Conservation (phyloP, 2,329 filamentous ascomycete species). For the Rutstroemia sydowiana region DNA sequence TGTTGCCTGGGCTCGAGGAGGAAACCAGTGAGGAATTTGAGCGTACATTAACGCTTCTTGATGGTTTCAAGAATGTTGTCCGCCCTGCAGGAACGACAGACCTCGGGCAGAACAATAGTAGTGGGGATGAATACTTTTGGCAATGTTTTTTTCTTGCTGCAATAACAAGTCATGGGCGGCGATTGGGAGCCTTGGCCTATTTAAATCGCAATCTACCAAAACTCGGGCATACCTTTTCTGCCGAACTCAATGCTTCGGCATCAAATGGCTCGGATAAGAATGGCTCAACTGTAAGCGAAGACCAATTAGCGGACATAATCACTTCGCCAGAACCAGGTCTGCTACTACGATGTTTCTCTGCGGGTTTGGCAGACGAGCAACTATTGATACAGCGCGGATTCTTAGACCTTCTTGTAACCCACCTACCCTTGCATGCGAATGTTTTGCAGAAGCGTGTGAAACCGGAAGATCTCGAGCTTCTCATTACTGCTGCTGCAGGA, state of each 20-base stretch:
- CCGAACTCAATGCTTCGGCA: slow-evolving; percentile 26
- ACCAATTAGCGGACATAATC: slow-evolving; percentile 56
- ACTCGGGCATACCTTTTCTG: slow-evolving; percentile 42
- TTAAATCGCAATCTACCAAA: slow-evolving; percentile 71
- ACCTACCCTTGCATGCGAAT: slow-evolving; percentile 75
- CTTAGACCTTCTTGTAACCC: slow-evolving; percentile 82
- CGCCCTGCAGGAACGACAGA: slow-evolving; percentile 45
- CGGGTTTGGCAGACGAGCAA: slow-evolving; percentile 80
- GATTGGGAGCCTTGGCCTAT: slow-evolving; percentile 83
- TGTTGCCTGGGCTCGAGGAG: slow-evolving; percentile 88
- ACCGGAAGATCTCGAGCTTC: slow-evolving; percentile 66
- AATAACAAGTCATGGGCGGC: slow-evolving; percentile 79
- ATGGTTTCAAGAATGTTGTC: slow-evolving; percentile 66
- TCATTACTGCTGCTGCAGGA: slow-evolving; percentile 75
- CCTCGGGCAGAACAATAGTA: slow-evolving; percentile 45
- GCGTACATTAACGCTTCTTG: slow-evolving; percentile 69
- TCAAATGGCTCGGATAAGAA: slow-evolving; percentile 23
- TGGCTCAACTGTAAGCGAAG: slow-evolving; percentile 35
- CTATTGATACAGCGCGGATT: slow-evolving; percentile 90
- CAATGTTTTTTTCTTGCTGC: slow-evolving; percentile 93
- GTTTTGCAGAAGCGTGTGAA: slow-evolving; percentile 73
- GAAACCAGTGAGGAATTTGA: slow-evolving; percentile 98
- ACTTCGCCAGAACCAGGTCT: slow-evolving; percentile 87
- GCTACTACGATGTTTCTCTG: slow-evolving; percentile 83
- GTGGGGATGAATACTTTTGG: slow-evolving; percentile 88